These are phyloP conservation scores for Colletotrichum nymphaeae DNA, from an alignment of 2,329 filamentous ascomycete species.

Conservation along the genomic window DNA sequence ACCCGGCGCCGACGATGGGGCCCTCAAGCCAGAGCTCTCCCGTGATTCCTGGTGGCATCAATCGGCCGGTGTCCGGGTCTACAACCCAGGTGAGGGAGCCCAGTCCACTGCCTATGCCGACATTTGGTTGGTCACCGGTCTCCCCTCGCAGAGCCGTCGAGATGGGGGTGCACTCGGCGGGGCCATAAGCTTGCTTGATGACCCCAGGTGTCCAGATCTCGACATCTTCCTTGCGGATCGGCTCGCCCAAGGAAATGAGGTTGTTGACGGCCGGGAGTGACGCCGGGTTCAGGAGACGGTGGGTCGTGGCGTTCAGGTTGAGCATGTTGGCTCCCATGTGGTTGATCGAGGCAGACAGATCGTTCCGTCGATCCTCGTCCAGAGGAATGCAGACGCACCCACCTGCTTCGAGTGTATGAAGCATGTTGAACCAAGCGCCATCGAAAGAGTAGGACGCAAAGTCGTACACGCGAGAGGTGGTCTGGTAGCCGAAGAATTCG, in stretches of 20 bases:
- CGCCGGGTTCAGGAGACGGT: not conserved
- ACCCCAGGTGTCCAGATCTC: conserved; percentile 12
- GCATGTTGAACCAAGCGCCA: conserved; percentile 11
- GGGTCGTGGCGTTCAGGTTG: not conserved
- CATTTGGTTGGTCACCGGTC: not conserved
- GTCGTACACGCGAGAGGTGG: conserved; percentile 5
- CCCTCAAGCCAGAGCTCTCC: conserved; percentile 54
- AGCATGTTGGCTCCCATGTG: not conserved
- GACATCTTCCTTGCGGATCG: not conserved
- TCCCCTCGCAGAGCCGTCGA: not conserved
- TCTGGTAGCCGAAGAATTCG: not conserved
- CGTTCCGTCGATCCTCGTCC: conserved; percentile 37
- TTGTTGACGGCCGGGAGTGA: not conserved
- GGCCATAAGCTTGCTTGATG: conserved; percentile 35
- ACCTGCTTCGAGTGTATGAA: conserved; percentile 2
- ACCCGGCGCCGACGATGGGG: conserved; percentile 61
- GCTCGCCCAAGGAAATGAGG: not conserved
- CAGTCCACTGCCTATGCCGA: not conserved
- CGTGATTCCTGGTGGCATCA: not conserved
- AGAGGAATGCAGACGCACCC: conserved; percentile 15
- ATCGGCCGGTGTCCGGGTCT: not conserved
- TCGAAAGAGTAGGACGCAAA: conserved; percentile 37
- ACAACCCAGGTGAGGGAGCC: not conserved
- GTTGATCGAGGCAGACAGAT: not conserved
- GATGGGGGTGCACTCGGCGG: conserved; percentile 36